Conservation (phyloP, 306 rosid genomes). For the Crotalaria pallida region DNA sequence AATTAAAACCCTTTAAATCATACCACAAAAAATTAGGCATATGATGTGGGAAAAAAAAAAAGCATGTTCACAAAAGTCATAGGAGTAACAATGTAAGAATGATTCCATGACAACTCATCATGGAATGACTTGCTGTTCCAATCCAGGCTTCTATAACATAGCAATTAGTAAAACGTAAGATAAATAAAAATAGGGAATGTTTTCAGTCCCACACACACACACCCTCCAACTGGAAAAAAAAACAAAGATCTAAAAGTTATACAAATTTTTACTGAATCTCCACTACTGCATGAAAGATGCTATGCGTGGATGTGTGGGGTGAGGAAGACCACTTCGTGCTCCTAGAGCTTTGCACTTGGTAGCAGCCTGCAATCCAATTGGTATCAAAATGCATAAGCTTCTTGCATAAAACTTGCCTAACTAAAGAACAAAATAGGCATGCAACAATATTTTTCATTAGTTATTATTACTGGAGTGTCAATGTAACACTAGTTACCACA, state of each 20-base stretch:
- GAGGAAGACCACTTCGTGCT: slow-evolving; percentile 87
- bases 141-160: background rate
- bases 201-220: background rate
- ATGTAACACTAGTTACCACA: slow-evolving; percentile 53
- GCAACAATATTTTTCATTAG: background rate
- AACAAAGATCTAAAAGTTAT: background rate
- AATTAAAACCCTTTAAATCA: no score
- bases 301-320: slow-evolving; percentile 49
- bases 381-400: slow-evolving; percentile 5
- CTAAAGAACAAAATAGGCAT: background rate
- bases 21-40: no score
- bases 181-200: background rate
- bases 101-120: background rate
- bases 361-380: slow-evolving; percentile 63
- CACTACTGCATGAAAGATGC: slow-evolving; percentile 46
- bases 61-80: background rate
- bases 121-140: background rate
- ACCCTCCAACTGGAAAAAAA: background rate
- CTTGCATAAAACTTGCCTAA: background rate
- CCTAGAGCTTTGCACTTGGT: slow-evolving; percentile 77
- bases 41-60: no score
- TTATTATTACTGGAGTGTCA: background rate
- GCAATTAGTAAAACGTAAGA: background rate
- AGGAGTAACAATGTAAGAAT: background rate
- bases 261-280: background rate